These are phyloP conservation scores for Brassica incana DNA, from an alignment of 345 rosid genomes.

Conservation along the genomic window DNA sequence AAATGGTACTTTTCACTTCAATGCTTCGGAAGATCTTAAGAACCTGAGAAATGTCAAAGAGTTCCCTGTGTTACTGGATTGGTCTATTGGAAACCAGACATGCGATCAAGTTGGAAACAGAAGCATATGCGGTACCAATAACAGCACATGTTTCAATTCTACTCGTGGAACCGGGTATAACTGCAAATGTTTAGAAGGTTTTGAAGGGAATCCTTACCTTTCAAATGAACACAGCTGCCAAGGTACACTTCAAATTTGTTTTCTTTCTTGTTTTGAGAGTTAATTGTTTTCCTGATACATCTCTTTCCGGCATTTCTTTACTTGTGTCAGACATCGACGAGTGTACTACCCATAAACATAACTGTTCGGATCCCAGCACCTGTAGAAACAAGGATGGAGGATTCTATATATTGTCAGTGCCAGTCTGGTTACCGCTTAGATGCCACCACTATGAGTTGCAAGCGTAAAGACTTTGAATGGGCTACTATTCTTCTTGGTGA, in stretches of 20 bases:
- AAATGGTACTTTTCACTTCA: background rate
- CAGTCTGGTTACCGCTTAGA: background rate
- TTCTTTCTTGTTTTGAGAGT: background rate
- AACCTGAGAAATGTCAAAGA: background rate
- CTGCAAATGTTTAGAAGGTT: constrained; percentile 5
- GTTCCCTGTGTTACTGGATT: constrained; percentile 20
- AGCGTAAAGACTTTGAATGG: background rate
- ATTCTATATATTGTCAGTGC: constrained; percentile 35
- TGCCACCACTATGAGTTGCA: background rate
- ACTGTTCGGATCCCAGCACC: background rate
- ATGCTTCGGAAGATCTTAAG: background rate
- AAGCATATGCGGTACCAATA: background rate
- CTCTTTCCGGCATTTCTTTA: background rate
- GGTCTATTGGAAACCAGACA: constrained; percentile 7
- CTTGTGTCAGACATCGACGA: background rate
- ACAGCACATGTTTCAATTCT: constrained; percentile 14
- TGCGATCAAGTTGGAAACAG: background rate
- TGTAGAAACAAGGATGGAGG: constrained; percentile 13
- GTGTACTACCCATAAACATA: background rate
- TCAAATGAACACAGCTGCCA: background rate
- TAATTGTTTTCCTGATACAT: background rate
- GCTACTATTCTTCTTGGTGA: background rate
- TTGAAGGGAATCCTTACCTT: background rate
- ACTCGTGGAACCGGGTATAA: constrained; percentile 8
- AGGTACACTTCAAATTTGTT: background rate